Conservation (phyloP, 805 yeast species). For the Sporopachydermia lactativora region DNA sequence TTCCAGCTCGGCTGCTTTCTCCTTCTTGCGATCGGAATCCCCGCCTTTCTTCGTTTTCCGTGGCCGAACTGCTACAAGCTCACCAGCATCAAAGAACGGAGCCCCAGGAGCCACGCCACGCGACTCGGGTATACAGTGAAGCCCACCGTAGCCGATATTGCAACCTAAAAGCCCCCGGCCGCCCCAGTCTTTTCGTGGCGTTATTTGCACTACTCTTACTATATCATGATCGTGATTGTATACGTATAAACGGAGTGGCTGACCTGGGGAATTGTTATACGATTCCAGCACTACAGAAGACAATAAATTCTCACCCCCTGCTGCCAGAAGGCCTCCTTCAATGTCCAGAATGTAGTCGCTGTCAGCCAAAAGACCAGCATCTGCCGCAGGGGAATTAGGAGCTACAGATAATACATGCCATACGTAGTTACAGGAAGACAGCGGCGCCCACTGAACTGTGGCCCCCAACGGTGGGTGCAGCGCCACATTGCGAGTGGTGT, state of each 20-base stretch:
- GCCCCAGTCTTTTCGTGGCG: constrained; percentile 64
- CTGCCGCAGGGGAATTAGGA: constrained; percentile 67
- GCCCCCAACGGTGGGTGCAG: constrained; percentile 29
- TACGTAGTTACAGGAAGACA: constrained; percentile 63
- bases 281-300: constrained; percentile 19
- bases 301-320: constrained; percentile 76
- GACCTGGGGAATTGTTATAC: not conserved
- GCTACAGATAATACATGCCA: constrained; percentile 76
- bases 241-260: constrained; percentile 42
- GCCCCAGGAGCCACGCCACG: constrained; percentile 27
- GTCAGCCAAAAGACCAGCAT: constrained; percentile 71
- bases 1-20: constrained; percentile 16
- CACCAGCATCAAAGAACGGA: constrained; percentile 23
- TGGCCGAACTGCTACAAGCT: constrained; percentile 13
- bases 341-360: constrained; percentile 84
- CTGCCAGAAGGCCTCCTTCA: constrained; percentile 69
- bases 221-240: constrained; percentile 82
- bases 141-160: constrained; percentile 85
- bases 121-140: constrained; percentile 75
- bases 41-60: constrained; percentile 14
- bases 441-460: constrained; percentile 62
- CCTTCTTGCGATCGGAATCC: constrained; percentile 1
- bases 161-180: constrained; percentile 80
- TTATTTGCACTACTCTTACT: constrained; percentile 76
- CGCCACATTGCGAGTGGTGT: constrained; percentile 25